These are phyloP conservation scores for Infundibulicybe gibba DNA, from an alignment of 768 basidiomycete species.

Conservation along the genomic window DNA sequence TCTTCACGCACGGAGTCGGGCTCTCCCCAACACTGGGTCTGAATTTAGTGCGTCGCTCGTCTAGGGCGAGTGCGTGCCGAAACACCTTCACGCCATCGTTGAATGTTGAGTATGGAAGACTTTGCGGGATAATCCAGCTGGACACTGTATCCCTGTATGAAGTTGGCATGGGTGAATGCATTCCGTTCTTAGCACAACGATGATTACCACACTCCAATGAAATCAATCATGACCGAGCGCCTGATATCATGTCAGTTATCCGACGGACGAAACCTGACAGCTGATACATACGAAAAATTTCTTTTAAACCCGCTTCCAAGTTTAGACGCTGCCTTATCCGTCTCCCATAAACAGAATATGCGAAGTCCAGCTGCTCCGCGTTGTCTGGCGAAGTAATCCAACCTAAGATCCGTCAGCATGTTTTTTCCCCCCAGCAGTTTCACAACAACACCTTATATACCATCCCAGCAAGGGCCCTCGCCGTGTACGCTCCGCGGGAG, in stretches of 20 bases:
- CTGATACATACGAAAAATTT: neutral
- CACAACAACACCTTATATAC: neutral
- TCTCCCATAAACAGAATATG: conserved; percentile 6
- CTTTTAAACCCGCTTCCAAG: conserved; percentile 5
- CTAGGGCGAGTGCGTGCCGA: neutral
- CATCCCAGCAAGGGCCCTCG: neutral
- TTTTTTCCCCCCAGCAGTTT: no score
- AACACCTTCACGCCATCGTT: neutral
- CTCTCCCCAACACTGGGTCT: neutral
- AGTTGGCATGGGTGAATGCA: neutral
- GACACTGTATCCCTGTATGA: neutral
- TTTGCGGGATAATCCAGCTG: neutral
- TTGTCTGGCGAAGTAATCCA: conserved; percentile 5
- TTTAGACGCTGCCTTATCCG: conserved; percentile 3
- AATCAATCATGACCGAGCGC: neutral
- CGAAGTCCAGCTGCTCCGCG: conserved; percentile 7
- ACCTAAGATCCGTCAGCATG: neutral
- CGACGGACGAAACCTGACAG: neutral
- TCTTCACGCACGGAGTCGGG: neutral
- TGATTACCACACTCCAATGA: neutral
- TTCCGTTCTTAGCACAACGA: neutral
- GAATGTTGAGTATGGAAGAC: neutral
- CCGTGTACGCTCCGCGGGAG: neutral
- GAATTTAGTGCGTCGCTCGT: neutral
- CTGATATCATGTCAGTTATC: neutral